Conservation (phyloP, 805 yeast species). For the Wickerhamomyces xylosicus region DNA sequence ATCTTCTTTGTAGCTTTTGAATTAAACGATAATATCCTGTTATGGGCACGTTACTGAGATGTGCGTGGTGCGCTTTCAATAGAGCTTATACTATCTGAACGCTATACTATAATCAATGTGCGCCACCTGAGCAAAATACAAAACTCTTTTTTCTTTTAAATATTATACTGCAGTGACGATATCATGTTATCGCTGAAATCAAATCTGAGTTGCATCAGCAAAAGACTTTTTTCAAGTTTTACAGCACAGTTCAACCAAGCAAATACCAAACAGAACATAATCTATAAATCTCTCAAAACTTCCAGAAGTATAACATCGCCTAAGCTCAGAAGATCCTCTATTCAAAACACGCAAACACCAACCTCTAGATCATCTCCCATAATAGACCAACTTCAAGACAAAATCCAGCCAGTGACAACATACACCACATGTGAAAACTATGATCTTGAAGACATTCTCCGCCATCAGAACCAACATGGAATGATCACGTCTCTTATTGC, state of each 20-base stretch:
- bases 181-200: not conserved
- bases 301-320: constrained; percentile 7
- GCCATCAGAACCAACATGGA: constrained; percentile 22
- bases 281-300: constrained; percentile 6
- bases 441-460: constrained; percentile 37
- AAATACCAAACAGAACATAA: not conserved
- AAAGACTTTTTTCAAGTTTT: too few species aligned
- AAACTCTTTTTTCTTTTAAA: too few species aligned
- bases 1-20: too few species aligned
- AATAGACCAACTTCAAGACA: constrained; percentile 1
- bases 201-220: not conserved
- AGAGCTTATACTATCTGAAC: too few species aligned
- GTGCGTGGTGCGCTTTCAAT: too few species aligned
- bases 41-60: too few species aligned
- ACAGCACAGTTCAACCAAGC: too few species aligned
- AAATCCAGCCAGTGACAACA: constrained; percentile 45
- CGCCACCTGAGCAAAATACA: too few species aligned
- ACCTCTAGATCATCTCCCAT: constrained; percentile 1
- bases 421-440: constrained; percentile 67
- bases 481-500: constrained; percentile 37
- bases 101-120: too few species aligned
- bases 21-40: too few species aligned
- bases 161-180: too few species aligned
- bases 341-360: not conserved
- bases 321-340: constrained; percentile 7